Evolutionary conservation across 306 rosid species (phyloP).

Genomic region (Inga leiocalycina): DNA sequence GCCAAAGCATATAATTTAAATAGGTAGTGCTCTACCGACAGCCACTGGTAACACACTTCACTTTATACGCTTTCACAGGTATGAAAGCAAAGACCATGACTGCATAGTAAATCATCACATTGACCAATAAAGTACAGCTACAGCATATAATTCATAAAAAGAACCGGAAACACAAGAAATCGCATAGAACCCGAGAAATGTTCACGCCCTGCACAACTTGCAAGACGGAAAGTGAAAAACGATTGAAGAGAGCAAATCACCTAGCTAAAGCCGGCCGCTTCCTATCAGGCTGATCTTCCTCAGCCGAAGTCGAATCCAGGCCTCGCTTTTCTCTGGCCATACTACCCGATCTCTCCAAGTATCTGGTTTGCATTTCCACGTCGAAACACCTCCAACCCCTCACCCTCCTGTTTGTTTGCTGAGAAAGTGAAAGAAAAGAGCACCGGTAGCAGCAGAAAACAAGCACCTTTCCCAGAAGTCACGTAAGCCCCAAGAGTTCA

Average conservation of each 20-base stretch:
- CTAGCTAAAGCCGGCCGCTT: constrained; percentile 89
- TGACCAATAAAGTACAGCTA: not conserved
- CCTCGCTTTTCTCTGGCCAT: constrained; percentile 69
- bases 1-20: not conserved
- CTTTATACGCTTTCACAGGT: not conserved
- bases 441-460: not conserved
- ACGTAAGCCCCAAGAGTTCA: constrained; percentile 1
- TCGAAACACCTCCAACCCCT: constrained; percentile 17
- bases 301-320: constrained; percentile 64
- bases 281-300: constrained; percentile 73
- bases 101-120: not conserved
- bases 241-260: constrained; percentile 8
- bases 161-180: not conserved
- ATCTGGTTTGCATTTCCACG: constrained; percentile 62
- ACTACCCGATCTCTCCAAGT: constrained; percentile 64
- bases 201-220: not conserved
- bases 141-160: not conserved
- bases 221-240: not conserved
- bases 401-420: constrained; percentile 38
- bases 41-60: not conserved
- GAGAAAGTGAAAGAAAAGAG: constrained; percentile 48
- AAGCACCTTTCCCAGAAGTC: not conserved
- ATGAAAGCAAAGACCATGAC: not conserved
- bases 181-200: not conserved
- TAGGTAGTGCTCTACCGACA: not conserved